Evolutionary conservation across 2,329 filamentous ascomycete species (phyloP).

Genomic region (Neoarthrinium moseri): DNA sequence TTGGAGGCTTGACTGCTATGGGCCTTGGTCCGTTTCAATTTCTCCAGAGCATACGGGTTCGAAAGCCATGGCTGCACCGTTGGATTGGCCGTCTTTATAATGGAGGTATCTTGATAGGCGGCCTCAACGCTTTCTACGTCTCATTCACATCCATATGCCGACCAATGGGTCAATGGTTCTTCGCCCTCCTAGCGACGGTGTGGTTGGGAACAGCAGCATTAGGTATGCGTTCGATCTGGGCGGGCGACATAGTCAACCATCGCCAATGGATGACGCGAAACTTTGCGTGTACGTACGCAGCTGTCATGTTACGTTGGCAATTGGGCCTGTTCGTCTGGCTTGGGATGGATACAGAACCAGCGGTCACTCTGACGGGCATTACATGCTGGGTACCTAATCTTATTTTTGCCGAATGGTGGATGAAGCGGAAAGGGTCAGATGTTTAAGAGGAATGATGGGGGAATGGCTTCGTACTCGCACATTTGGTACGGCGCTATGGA

Average conservation of each 20-base stretch:
- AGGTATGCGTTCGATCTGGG: background rate
- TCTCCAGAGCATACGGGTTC: background rate
- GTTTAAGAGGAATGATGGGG: too few species aligned
- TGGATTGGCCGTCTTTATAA: background rate
- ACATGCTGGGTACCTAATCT: background rate
- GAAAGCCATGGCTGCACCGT: background rate
- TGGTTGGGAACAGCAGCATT: background rate
- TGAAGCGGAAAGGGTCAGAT: too few species aligned
- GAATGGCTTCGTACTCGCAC: too few species aligned
- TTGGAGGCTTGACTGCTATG: background rate
- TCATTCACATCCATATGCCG: background rate
- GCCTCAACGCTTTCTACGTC: background rate
- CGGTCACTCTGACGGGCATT: background rate
- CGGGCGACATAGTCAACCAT: background rate
- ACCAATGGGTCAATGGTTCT: background rate
- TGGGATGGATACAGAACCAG: background rate
- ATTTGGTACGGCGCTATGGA: too few species aligned
- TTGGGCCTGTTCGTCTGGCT: background rate
- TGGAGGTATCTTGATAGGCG: background rate
- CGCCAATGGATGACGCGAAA: background rate
- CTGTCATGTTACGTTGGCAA: background rate
- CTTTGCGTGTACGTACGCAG: background rate
- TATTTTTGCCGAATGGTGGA: background rate
- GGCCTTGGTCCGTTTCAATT: background rate
- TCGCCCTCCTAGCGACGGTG: background rate